Evolutionary conservation across 2,329 filamentous ascomycete species (phyloP).

Genomic region (Fusarium transvaalense): DNA sequence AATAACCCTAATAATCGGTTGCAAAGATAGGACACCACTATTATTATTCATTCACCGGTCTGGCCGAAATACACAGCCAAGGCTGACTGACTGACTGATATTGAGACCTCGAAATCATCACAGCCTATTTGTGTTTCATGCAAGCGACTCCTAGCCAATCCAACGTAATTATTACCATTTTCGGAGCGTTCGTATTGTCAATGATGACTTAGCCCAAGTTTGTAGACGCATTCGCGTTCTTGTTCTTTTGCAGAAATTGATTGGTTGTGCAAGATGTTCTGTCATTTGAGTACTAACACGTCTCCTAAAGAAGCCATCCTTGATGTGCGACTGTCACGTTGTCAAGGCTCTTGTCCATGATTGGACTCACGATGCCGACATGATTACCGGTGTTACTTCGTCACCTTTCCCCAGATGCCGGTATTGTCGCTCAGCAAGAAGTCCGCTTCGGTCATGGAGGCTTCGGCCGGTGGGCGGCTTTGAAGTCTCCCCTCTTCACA

Average conservation of each 20-base stretch:
- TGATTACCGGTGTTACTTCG: constrained; percentile 34
- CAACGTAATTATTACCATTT: constrained; percentile 31
- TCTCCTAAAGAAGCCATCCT: constrained; percentile 17
- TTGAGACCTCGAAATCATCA: constrained; percentile 16
- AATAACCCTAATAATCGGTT: constrained; percentile 39
- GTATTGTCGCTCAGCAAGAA: constrained; percentile 38
- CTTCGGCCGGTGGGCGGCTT: constrained; percentile 27
- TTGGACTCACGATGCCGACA: constrained; percentile 43
- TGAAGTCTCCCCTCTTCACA: constrained; percentile 37
- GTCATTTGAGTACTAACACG: constrained; percentile 28
- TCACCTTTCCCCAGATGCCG: constrained; percentile 29
- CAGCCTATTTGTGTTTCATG: constrained; percentile 19
- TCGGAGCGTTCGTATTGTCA: constrained; percentile 33
- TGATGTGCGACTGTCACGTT: constrained; percentile 46
- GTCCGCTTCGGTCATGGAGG: constrained; percentile 33
- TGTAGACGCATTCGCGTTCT: constrained; percentile 42
- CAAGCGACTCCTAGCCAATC: constrained; percentile 29
- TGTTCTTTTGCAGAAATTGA: constrained; percentile 19
- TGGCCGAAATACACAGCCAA: constrained; percentile 23
- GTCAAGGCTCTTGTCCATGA: constrained; percentile 36
- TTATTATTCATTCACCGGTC: constrained; percentile 17
- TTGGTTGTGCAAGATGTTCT: constrained; percentile 29
- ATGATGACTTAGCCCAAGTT: constrained; percentile 36
- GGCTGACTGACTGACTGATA: background rate
- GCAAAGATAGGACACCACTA: constrained; percentile 33